Percentiles rank a stretch among this genome's conserved stretches.
phyloP scores from a whole-genome alignment of 2,329 filamentous ascomycete species.

The Aspergillus quadrilineatus region DNA sequence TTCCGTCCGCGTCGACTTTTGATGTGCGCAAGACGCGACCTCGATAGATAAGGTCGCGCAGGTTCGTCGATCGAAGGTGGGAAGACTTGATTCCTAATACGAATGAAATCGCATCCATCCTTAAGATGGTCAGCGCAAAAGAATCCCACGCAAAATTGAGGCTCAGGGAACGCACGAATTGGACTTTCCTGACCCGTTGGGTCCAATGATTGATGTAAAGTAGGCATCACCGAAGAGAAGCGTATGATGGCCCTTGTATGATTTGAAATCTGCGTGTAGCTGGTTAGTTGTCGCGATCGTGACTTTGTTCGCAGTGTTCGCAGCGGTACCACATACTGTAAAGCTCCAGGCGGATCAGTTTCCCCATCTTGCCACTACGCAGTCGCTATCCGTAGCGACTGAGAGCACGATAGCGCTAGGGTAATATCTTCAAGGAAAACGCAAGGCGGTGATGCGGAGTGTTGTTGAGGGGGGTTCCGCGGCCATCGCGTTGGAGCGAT shows the following conservation, averaged over 20 bases:
- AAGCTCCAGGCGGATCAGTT: conserved; percentile 90
- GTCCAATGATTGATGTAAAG: conserved; percentile 98
- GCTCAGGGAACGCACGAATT: conserved; percentile 70
- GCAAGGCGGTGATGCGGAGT: conserved; percentile 16
- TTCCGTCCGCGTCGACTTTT: conserved; percentile 84
- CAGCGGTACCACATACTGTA: conserved; percentile 64
- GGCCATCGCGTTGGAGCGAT: conserved; percentile 15
- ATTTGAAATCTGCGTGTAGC: conserved; percentile 80
- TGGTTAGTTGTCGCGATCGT: conserved; percentile 23
- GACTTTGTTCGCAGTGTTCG: background rate
- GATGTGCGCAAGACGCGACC: conserved; percentile 89
- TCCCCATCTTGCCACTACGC: conserved; percentile 70
- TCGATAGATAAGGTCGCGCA: conserved; percentile 93
- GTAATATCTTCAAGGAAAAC: background rate
- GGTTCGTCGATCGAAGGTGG: conserved; percentile 89
- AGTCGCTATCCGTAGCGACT: conserved; percentile 26
- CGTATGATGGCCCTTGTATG: conserved; percentile 94
- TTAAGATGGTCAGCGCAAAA: conserved; percentile 41
- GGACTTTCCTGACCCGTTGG: conserved; percentile 98
- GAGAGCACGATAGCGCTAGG: conserved; percentile 16
- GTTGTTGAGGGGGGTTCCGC: conserved; percentile 23
- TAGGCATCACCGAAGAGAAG: conserved; percentile 96
- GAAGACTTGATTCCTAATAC: conserved; percentile 98
- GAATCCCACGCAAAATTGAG: background rate
- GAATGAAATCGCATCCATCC: conserved; percentile 99